Base-by-base conservation (phyloP, 495 filamentous ascomycete genomes). In the Evernia prunastri region DNA sequence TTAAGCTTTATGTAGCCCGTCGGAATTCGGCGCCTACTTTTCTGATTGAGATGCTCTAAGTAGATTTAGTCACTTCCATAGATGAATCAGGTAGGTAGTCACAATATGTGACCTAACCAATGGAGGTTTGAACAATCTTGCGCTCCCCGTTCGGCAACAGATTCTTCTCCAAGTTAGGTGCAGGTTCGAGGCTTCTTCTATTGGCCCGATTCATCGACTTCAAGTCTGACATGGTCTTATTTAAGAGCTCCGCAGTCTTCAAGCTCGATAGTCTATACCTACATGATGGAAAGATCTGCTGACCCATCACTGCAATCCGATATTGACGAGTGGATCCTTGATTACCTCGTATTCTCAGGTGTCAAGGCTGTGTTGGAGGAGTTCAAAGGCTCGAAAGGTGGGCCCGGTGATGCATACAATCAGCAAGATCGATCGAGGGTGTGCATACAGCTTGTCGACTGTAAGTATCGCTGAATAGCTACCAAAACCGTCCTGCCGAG, bases 271-370 rank as follows among this genome's bases (percentile, higher is more conserved):
- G 40, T 42, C 13, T 18, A 25, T 60, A 15, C 18, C 57, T 31
- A 17, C 11, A 66, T 33, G 8, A 66, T 66, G 67, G 64, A 70
- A 17, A 60, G 63, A 53, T 54, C 57, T 40, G 67, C 60, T 23
- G 63, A 69, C 58, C 58, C 67, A n/a, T 25, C 31, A 17, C 36
- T 31, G 36, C 65, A 66, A 45, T 59, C 69, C 13, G 79, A 82
- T 2, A 78, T 84, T 20, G 76, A 86, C 61, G 63, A 77, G 39
- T 72, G 81, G 68, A 81, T 83, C n/a, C 71, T 83, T 31, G 83
- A 86, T 64, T 84, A 85, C 65, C 64, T 84, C 15, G 60, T 78
- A n/a, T 79, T 78, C 68, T 70, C 74, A 25, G 70, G 80, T 17
- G 76, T 76, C 25, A 66, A 75, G 23, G 66, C 63, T n/a, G 63